Evolutionary conservation across 345 rosid species (phyloP).

Genomic region (Hirschfeldia incana): DNA sequence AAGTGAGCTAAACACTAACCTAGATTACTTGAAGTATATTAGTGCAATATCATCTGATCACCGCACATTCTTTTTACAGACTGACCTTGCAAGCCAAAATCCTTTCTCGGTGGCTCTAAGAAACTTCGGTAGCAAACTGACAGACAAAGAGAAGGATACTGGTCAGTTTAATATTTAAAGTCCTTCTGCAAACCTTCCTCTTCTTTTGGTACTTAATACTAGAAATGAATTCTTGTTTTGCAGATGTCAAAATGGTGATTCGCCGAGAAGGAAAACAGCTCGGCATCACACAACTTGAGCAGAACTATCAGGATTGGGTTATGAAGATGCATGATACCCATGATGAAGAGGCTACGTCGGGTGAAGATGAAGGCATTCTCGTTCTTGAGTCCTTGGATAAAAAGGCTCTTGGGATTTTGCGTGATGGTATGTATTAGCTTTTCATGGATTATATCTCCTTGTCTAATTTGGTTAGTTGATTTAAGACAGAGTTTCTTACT

Average conservation of each 20-base stretch:
- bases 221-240: slow-evolving; percentile 17
- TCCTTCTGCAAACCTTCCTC: slow-evolving; percentile 1
- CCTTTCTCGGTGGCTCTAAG: slow-evolving; percentile 57
- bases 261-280: slow-evolving; percentile 42
- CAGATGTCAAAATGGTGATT: slow-evolving; percentile 50
- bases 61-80: slow-evolving; percentile 46
- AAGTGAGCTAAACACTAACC: slow-evolving; percentile 43
- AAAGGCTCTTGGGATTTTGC: slow-evolving; percentile 53
- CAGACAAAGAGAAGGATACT: slow-evolving; percentile 53
- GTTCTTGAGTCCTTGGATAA: slow-evolving; percentile 46
- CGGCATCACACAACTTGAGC: slow-evolving; percentile 48
- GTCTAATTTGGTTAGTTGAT: neutral
- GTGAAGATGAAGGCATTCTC: slow-evolving; percentile 56
- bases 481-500: neutral
- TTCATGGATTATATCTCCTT: neutral
- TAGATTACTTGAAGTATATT: neutral
- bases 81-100: slow-evolving; percentile 61
- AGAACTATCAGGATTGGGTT: slow-evolving; percentile 66
- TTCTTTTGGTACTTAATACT: slow-evolving; percentile 9
- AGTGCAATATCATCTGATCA: slow-evolving; percentile 12
- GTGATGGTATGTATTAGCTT: slow-evolving; percentile 53
- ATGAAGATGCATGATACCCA: slow-evolving; percentile 58
- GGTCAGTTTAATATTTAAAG: slow-evolving; percentile 13
- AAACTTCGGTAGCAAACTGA: slow-evolving; percentile 49
- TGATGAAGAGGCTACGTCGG: slow-evolving; percentile 61